Evolutionary conservation across 2,329 filamentous ascomycete genomes (phyloP).

Genomic region (Neurospora sp.): DNA sequence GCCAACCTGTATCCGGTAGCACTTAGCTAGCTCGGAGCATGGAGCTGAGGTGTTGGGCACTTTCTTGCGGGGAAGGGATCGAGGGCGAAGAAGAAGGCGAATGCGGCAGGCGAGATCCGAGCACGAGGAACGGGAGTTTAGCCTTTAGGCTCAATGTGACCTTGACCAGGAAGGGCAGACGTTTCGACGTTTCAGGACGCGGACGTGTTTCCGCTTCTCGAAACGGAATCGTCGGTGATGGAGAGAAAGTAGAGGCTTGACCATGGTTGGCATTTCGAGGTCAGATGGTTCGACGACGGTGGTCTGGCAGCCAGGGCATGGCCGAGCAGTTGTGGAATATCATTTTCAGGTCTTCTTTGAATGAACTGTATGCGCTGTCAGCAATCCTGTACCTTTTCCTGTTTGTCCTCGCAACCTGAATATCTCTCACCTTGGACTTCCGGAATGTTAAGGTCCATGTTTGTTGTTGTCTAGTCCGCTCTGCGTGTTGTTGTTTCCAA

Average conservation of each 20-base stretch:
- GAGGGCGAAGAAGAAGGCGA: neutral
- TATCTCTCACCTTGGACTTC: neutral
- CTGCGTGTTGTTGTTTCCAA: neutral
- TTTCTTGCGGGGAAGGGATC: neutral
- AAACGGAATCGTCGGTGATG: neutral
- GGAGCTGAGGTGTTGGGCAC: neutral
- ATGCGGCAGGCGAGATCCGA: neutral
- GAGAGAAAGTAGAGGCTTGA: neutral
- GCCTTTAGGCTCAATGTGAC: slow-evolving; percentile 3
- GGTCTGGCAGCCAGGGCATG: neutral
- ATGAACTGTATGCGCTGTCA: neutral
- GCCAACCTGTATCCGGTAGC: neutral
- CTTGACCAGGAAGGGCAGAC: neutral
- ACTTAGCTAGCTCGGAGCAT: neutral
- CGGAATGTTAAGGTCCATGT: neutral
- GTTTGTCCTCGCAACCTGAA: neutral
- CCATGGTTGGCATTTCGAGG: neutral
- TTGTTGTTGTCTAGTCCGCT: neutral
- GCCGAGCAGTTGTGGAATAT: neutral
- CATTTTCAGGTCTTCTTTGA: neutral
- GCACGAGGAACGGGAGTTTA: neutral
- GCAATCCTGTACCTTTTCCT: neutral
- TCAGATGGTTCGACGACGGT: neutral
- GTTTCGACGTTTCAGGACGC: slow-evolving; percentile 1
- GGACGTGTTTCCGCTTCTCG: slow-evolving; percentile 3